phyloP scores from a whole-genome alignment of 2,329 filamentous ascomycete genomes.

The Penicillium glabrum region DNA sequence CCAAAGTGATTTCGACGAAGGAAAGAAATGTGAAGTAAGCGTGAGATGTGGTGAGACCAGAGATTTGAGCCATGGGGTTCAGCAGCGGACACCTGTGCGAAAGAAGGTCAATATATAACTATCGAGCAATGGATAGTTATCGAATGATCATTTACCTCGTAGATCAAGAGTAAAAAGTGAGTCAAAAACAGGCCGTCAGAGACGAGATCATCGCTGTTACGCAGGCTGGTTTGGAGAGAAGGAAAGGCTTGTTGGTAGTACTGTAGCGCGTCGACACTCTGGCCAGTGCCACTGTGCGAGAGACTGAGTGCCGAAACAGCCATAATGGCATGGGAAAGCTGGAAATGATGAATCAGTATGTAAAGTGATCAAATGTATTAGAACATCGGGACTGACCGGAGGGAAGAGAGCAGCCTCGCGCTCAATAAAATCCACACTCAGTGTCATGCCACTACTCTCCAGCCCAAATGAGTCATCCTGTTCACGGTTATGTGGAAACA shows the following conservation, averaged over 20 bases:
- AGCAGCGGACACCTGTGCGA: constrained; percentile 45
- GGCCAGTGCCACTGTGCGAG: constrained; percentile 46
- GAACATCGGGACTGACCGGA: constrained; percentile 44
- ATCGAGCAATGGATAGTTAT: constrained; percentile 1
- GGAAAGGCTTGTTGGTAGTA: constrained; percentile 57
- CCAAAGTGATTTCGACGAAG: constrained; percentile 48
- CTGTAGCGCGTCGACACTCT: constrained; percentile 52
- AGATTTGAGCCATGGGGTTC: constrained; percentile 49
- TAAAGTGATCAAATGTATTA: neutral
- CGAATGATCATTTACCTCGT: constrained; percentile 47
- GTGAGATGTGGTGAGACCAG: constrained; percentile 57
- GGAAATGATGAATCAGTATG: constrained; percentile 21
- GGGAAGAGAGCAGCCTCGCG: constrained; percentile 50
- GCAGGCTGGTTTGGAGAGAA: constrained; percentile 46
- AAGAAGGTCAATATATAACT: constrained; percentile 13
- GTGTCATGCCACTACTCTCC: constrained; percentile 20
- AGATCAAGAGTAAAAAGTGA: constrained; percentile 58
- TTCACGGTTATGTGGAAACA: constrained; percentile 31
- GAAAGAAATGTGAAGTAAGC: constrained; percentile 51
- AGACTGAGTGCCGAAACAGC: constrained; percentile 57
- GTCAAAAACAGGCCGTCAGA: constrained; percentile 58
- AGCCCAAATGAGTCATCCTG: constrained; percentile 19
- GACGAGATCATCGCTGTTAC: constrained; percentile 51
- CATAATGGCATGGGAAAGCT: constrained; percentile 59
- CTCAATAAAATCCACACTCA: constrained; percentile 47